phyloP scores from a whole-genome alignment of 768 basidiomycete genomes.

The Porphyrellus cyaneotinctus region DNA sequence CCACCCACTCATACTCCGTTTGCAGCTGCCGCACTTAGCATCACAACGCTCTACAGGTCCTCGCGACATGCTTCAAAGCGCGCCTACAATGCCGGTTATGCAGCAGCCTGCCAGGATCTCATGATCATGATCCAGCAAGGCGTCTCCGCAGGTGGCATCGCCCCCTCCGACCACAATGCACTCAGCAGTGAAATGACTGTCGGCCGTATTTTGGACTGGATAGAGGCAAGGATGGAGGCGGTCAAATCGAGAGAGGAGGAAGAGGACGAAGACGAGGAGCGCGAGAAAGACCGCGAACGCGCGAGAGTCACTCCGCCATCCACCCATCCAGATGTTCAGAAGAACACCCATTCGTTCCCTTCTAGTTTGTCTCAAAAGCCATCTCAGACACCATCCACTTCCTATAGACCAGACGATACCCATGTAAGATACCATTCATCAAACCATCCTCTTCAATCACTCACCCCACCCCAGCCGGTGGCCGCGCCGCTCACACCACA shows the following conservation, averaged over 20 bases:
- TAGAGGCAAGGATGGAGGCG: slow-evolving; percentile 76
- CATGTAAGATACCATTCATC: slow-evolving; percentile 30
- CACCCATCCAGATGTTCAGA: slow-evolving; percentile 18
- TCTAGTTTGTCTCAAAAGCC: slow-evolving; percentile 17
- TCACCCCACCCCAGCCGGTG: slow-evolving; percentile 14
- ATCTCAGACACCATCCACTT: slow-evolving; percentile 11
- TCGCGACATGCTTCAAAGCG: slow-evolving; percentile 73
- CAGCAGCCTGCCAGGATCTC: slow-evolving; percentile 74
- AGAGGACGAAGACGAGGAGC: slow-evolving; percentile 77
- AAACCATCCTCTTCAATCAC: not conserved
- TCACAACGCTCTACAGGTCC: slow-evolving; percentile 80
- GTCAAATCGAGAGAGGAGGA: slow-evolving; percentile 72
- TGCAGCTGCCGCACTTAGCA: slow-evolving; percentile 75
- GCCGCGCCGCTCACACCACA: slow-evolving; percentile 32
- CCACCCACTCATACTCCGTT: slow-evolving; percentile 19
- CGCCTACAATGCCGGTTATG: slow-evolving; percentile 79
- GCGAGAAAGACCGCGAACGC: slow-evolving; percentile 51
- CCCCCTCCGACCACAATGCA: slow-evolving; percentile 38
- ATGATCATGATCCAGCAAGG: slow-evolving; percentile 81
- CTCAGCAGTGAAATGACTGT: slow-evolving; percentile 65
- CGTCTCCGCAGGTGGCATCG: slow-evolving; percentile 58
- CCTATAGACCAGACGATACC: slow-evolving; percentile 18
- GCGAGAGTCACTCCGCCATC: slow-evolving; percentile 26
- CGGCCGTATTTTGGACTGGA: slow-evolving; percentile 80
- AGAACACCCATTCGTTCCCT: slow-evolving; percentile 16